Evolutionary conservation across 2,329 filamentous ascomycete genomes (phyloP).

Genomic region (Fusarium mundagurra): DNA sequence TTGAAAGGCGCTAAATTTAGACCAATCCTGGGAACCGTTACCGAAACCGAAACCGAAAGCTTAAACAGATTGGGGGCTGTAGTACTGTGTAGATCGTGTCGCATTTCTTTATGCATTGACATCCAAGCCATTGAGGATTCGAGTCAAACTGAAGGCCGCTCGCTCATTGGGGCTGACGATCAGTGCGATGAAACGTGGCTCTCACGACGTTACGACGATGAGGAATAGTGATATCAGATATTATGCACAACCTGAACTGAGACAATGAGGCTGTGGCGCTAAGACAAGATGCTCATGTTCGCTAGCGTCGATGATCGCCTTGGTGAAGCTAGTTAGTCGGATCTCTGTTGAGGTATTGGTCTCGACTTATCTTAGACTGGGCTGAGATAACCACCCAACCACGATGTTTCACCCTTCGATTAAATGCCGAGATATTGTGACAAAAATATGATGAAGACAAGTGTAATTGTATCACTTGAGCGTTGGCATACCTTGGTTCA

Average conservation of each 20-base stretch:
- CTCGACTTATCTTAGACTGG: accelerated
- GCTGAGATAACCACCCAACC: no score
- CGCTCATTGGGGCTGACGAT: neutral
- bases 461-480: accelerated
- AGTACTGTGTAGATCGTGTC: neutral
- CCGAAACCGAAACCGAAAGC: neutral
- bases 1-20: neutral
- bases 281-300: accelerated
- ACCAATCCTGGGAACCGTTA: accelerated
- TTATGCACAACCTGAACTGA: neutral
- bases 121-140: neutral
- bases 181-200: neutral
- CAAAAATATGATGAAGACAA: neutral
- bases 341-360: neutral
- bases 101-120: neutral
- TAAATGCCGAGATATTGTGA: neutral
- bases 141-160: neutral
- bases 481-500: accelerated
- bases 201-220: neutral
- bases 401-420: accelerated
- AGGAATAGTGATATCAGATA: neutral
- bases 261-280: neutral
- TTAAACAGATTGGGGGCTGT: neutral
- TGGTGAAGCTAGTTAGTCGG: no score
- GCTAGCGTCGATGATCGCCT: neutral